A percentile compares a stretch with the other conserved stretches of the same genome.
Conservation (phyloP, 1,284 basidiomycete species). For the Pholiota adiposa region DNA sequence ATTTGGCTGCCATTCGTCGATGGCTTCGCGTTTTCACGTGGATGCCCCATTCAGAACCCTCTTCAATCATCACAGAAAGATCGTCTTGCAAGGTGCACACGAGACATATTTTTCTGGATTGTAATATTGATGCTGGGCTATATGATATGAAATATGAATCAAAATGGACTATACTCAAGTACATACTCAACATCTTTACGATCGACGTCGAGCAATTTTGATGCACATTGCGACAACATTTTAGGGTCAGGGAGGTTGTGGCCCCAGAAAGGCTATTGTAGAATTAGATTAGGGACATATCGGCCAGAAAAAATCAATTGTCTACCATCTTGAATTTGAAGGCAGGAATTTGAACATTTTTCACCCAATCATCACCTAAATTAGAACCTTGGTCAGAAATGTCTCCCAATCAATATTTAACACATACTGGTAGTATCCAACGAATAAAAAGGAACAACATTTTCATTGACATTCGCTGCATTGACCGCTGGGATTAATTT, state of each 20-base stretch:
- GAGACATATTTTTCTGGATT: constrained; percentile 63
- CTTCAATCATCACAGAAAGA: constrained; percentile 80
- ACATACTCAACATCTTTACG: constrained; percentile 53
- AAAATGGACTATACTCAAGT: no score
- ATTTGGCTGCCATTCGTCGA: constrained; percentile 39
- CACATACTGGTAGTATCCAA: constrained; percentile 77
- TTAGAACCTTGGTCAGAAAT: constrained; percentile 6
- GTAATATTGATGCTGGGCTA: constrained; percentile 62
- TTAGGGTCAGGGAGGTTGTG: constrained; percentile 60
- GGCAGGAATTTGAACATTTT: constrained; percentile 56
- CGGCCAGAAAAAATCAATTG: constrained; percentile 21
- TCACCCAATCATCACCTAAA: constrained; percentile 66
- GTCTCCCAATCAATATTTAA: not conserved
- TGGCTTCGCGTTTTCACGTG: constrained; percentile 71
- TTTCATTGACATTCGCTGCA: constrained; percentile 47
- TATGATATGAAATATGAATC: constrained; percentile 10
- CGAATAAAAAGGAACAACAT: constrained; percentile 56
- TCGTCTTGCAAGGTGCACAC: constrained; percentile 70
- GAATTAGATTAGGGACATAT: not conserved
- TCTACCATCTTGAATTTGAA: constrained; percentile 53
- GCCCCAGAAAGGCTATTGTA: constrained; percentile 63
- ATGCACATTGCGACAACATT: constrained; percentile 59
- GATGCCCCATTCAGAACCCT: constrained; percentile 64
- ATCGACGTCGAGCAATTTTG: constrained; percentile 50
- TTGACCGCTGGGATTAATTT: constrained; percentile 81